Evolutionary conservation across 2,329 filamentous ascomycete genomes (phyloP).

Genomic region (Aureobasidium sp.): DNA sequence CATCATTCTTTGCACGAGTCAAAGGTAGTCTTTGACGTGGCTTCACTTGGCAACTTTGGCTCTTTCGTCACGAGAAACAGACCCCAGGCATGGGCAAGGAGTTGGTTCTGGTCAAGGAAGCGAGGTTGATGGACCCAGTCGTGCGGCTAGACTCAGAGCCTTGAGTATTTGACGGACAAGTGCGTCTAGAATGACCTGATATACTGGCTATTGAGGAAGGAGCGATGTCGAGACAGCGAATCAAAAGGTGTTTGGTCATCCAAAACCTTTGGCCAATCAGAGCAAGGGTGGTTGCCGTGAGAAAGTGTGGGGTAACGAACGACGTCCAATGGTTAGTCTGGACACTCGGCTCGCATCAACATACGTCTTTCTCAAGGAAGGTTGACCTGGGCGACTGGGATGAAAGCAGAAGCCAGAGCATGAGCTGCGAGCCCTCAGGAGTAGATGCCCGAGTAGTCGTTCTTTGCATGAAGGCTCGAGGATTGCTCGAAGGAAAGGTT

Average conservation of each 20-base stretch:
- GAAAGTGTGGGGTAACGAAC: background rate
- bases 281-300: background rate
- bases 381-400: background rate
- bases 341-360: too few relatives aligned
- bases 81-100: background rate
- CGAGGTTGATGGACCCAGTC: background rate
- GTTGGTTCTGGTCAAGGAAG: background rate
- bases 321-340: background rate
- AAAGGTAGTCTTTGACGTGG: background rate
- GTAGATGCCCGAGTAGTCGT: too few relatives aligned
- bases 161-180: background rate
- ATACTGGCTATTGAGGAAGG: background rate
- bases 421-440: too few relatives aligned
- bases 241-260: background rate
- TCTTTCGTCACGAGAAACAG: background rate
- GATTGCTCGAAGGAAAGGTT: background rate
- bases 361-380: background rate
- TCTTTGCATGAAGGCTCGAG: background rate
- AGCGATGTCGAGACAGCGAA: background rate
- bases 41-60: background rate
- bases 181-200: background rate
- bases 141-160: background rate
- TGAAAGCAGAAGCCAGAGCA: background rate
- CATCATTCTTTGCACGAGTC: too few relatives aligned
- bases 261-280: background rate